phyloP scores from a whole-genome alignment of 139 green algal species.

The Coelastrella sp. region DNA sequence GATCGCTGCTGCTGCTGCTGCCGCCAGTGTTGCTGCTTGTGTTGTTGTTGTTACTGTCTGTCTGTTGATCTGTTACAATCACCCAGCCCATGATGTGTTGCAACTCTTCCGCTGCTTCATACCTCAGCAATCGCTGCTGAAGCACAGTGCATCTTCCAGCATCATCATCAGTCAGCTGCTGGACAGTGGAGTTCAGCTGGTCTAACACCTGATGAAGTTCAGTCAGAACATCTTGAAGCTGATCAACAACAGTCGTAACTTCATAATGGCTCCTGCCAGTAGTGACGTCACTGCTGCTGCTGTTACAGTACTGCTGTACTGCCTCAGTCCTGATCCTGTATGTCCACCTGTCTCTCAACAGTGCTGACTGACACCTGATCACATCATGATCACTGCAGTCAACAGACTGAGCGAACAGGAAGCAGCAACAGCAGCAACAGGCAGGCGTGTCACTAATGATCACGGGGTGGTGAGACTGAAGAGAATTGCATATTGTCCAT shows the following conservation, averaged over 20 bases:
- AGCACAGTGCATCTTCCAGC: neutral
- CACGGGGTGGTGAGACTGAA: too few species aligned
- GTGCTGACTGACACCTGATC: neutral
- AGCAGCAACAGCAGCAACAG: neutral
- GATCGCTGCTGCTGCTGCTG: too few species aligned
- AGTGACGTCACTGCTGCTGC: neutral
- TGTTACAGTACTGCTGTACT: neutral
- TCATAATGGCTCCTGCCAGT: neutral
- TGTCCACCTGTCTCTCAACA: neutral
- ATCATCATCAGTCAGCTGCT: neutral
- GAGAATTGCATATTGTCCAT: too few species aligned
- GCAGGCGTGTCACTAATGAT: too few species aligned
- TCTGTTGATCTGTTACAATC: neutral
- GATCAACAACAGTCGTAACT: neutral
- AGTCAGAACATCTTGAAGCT: neutral
- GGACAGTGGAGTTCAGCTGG: neutral
- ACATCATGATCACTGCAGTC: neutral
- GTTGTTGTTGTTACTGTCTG: too few species aligned
- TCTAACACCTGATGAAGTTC: constrained; percentile 16
- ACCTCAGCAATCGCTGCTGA: neutral
- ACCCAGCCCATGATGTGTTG: neutral
- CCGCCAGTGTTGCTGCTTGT: neutral
- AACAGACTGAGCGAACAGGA: too few species aligned
- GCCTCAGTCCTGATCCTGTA: neutral
- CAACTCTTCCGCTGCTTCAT: neutral